Percentiles rank a stretch among this genome's conserved stretches.
Conservation (phyloP, 345 rosid genomes). For the Salix viminalis region DNA sequence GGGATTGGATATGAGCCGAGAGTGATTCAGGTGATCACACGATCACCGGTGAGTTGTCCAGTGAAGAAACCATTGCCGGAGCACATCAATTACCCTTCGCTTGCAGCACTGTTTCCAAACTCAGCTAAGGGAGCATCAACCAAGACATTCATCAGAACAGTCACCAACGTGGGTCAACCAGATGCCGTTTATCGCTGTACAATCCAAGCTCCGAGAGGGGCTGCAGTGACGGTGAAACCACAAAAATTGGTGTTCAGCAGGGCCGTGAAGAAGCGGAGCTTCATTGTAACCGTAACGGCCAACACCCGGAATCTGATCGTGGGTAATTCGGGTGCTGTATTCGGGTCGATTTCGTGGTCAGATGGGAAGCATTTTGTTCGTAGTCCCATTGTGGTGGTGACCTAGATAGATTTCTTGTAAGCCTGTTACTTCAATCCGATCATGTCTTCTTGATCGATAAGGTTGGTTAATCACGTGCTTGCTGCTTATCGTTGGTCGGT, state of each 20-base stretch:
- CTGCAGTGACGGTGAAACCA: slow-evolving; percentile 52
- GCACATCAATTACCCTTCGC: slow-evolving; percentile 76
- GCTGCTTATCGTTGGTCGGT: background rate
- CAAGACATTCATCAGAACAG: slow-evolving; percentile 50
- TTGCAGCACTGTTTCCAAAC: slow-evolving; percentile 58
- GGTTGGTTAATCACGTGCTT: background rate
- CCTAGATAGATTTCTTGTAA: slow-evolving; percentile 54
- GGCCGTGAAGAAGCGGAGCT: slow-evolving; percentile 52
- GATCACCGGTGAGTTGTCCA: slow-evolving; percentile 52
- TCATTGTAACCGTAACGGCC: slow-evolving; percentile 48
- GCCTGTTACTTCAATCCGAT: slow-evolving; percentile 5
- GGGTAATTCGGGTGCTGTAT: slow-evolving; percentile 58
- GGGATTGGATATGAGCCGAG: slow-evolving; percentile 61
- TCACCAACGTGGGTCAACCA: slow-evolving; percentile 61
- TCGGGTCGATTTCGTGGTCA: slow-evolving; percentile 74
- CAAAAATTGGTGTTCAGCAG: slow-evolving; percentile 43
- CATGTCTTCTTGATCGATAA: slow-evolving; percentile 25
- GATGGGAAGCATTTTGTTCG: slow-evolving; percentile 70
- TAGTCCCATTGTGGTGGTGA: slow-evolving; percentile 60
- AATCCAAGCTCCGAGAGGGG: slow-evolving; percentile 59
- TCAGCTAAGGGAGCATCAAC: slow-evolving; percentile 32
- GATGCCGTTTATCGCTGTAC: slow-evolving; percentile 39
- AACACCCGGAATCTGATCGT: slow-evolving; percentile 44
- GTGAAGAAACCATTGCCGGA: slow-evolving; percentile 53
- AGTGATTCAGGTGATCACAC: slow-evolving; percentile 64